These are phyloP conservation scores for Pseudogymnoascus sp. DNA, from an alignment of 2,329 filamentous ascomycete genomes.

Conservation along the genomic window DNA sequence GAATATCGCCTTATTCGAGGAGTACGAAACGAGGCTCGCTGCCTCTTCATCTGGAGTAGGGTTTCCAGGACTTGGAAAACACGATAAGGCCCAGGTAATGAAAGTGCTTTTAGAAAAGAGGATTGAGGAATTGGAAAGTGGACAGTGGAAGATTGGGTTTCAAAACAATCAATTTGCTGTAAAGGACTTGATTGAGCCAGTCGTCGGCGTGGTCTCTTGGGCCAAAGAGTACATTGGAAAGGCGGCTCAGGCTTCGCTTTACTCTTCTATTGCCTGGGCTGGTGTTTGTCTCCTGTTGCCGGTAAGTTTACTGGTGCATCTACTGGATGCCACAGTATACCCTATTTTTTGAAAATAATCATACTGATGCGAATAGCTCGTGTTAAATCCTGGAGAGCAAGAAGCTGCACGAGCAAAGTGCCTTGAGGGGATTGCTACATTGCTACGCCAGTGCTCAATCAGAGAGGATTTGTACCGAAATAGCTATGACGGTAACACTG, in stretches of 20 bases:
- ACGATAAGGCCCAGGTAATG: neutral
- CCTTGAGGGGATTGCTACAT: slow-evolving; percentile 12
- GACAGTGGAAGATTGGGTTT: slow-evolving; percentile 15
- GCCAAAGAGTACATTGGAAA: slow-evolving; percentile 14
- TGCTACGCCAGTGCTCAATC: slow-evolving; percentile 13
- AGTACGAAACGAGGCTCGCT: neutral
- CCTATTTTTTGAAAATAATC: neutral
- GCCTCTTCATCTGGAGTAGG: neutral
- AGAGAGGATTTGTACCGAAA: slow-evolving; percentile 14
- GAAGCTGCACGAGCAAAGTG: slow-evolving; percentile 8
- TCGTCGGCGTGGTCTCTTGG: slow-evolving; percentile 13
- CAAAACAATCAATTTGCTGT: slow-evolving; percentile 11
- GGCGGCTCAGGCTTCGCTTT: slow-evolving; percentile 12
- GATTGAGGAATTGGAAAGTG: slow-evolving; percentile 8
- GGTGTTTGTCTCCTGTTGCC: slow-evolving; percentile 14
- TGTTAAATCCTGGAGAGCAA: slow-evolving; percentile 17
- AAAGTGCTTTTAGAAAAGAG: slow-evolving; percentile 4
- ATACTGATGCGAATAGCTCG: neutral
- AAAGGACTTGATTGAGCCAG: slow-evolving; percentile 13
- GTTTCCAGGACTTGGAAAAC: neutral
- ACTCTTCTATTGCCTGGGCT: slow-evolving; percentile 16
- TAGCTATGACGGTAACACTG: neutral
- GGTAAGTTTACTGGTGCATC: neutral
- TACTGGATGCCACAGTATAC: neutral
- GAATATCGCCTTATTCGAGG: neutral